Evolutionary conservation across 1,139 yeast genomes (phyloP).

Genomic region (Komagataea norvegica): DNA sequence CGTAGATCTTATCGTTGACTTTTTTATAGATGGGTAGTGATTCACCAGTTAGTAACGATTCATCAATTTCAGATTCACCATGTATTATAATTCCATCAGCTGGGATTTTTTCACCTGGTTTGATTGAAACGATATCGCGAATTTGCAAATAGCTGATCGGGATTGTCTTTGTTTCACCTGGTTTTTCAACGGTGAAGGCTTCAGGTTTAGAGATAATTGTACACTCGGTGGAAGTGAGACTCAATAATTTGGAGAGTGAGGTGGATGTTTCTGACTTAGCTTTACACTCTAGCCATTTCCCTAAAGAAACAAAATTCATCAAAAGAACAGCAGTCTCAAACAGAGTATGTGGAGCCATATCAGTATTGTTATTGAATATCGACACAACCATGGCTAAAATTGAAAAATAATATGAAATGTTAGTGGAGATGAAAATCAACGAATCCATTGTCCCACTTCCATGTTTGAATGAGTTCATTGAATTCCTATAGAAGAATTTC

Average conservation of each 20-base stretch:
- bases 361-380: constrained; percentile 27
- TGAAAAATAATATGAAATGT: constrained; percentile 74
- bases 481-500: constrained; percentile 55
- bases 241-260: constrained; percentile 74
- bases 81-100: constrained; percentile 80
- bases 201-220: constrained; percentile 42
- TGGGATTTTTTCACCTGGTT: constrained; percentile 86
- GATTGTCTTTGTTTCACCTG: constrained; percentile 32
- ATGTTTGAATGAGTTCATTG: constrained; percentile 61
- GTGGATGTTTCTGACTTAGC: constrained; percentile 94
- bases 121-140: constrained; percentile 69
- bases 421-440: constrained; percentile 76
- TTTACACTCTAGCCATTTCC: constrained; percentile 84
- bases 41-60: constrained; percentile 88
- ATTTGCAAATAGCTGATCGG: constrained; percentile 73
- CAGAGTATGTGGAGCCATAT: constrained; percentile 58
- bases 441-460: constrained; percentile 95
- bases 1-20: constrained; percentile 63
- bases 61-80: constrained; percentile 84
- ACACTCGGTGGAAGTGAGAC: constrained; percentile 78
- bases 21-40: constrained; percentile 65
- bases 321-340: constrained; percentile 90
- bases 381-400: constrained; percentile 49
- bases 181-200: constrained; percentile 12
- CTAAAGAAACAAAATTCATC: constrained; percentile 75